Evolutionary conservation across 2,329 filamentous ascomycete species (phyloP), one percentile per base, ranked within the genome.

Genomic region (Cordyceps tenuipes): DNA sequence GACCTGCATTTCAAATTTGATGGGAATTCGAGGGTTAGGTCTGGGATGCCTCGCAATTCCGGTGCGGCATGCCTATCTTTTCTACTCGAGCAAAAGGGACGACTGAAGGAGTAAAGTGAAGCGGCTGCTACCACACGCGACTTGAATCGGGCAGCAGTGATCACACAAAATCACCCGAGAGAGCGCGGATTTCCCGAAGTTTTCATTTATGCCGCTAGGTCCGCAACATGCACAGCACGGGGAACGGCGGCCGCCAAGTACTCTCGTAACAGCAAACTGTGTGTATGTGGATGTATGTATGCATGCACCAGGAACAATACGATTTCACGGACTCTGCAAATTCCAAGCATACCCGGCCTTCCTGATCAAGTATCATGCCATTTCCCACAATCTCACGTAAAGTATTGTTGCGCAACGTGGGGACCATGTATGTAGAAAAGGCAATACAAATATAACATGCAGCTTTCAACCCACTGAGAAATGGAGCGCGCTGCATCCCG

Each of bases 1-100:
- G 26, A 29, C 26, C 6, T 29, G 26, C 26, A 29, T 29, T 29
- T 29, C 6, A 6, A 29, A 29, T 29, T 29, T 8, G 61, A 70
- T 59, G 23, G 23, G 21, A 47, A 17, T 15, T 26, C 2, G 12
- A 13, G 17, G 7, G 44, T 29, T n/a, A n/a, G n/a, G n/a, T 47
- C 44, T 26, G 26, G 19, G 21, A 47, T 47, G 21, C 7, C 46
- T 47, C 46, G 26, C 5, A 17, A 47, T 26, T 47, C 46, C 26
- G 17, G 21, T 47, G 46, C 46, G 12, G 21, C 26, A 29, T 23
- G 46, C 9, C 46, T 47, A 12, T 47, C 19, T 47, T 47, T 47
- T 47, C 46, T 47, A 47, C 46, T 47, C 15, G 46, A 47, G 46
- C 46, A n/a, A 47, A 47, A 26, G 21, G 46, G 46, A 47, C 21